phyloP scores from a whole-genome alignment of 2,329 filamentous ascomycete species.

The Sporothrix schenckii region DNA sequence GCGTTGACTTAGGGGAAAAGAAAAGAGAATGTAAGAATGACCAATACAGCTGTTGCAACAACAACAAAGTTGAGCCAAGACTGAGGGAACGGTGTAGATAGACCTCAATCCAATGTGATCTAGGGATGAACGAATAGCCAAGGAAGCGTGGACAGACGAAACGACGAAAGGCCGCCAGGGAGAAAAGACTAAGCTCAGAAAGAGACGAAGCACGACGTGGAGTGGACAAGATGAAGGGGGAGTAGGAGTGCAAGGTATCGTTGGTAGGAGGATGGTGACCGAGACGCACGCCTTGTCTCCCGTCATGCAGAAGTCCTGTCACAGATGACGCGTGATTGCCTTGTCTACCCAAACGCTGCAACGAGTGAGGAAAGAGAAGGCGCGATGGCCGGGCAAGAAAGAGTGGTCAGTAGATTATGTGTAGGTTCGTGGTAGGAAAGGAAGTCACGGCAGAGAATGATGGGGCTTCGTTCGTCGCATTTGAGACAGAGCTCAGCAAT shows the following conservation, averaged over 20 bases:
- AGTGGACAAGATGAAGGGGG: background rate
- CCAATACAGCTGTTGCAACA: background rate
- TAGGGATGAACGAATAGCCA: conserved; percentile 13
- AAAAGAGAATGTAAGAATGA: background rate
- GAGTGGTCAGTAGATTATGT: background rate
- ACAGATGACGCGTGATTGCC: background rate
- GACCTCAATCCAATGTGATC: background rate
- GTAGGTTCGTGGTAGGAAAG: background rate
- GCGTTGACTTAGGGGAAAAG: background rate
- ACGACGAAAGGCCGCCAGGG: background rate
- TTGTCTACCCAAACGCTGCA: background rate
- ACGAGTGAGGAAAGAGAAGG: background rate
- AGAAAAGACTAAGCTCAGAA: background rate
- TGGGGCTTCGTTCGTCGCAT: background rate
- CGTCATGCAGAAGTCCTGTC: background rate
- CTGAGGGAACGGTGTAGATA: background rate
- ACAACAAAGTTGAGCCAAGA: conserved; percentile 1
- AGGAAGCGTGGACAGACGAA: background rate
- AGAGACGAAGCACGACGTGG: background rate
- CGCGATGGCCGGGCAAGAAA: background rate
- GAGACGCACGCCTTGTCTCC: background rate
- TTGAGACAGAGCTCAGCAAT: background rate
- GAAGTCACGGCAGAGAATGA: background rate
- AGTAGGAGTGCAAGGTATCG: background rate
- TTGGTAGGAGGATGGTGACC: conserved; percentile 2